These are phyloP conservation scores for Cercospora sp. DNA, from an alignment of 2,329 filamentous ascomycete genomes.

Conservation along the genomic window DNA sequence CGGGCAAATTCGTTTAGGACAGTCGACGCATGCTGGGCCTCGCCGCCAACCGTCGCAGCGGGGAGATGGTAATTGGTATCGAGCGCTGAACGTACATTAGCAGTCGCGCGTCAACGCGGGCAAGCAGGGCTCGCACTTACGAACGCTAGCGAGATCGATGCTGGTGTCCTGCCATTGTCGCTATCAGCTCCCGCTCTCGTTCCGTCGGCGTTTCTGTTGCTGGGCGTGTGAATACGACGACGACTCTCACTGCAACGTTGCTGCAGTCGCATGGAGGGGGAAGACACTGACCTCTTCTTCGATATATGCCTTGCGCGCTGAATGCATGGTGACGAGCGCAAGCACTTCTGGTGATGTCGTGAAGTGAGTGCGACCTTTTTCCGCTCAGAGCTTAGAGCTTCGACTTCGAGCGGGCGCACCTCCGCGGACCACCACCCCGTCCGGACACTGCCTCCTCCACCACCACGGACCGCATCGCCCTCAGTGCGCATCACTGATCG, in stretches of 20 bases:
- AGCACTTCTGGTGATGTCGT: neutral
- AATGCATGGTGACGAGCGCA: slow-evolving; percentile 55
- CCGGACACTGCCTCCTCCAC: neutral
- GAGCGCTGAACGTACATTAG: slow-evolving; percentile 48
- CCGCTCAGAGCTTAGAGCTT: neutral
- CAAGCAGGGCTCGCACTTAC: slow-evolving; percentile 48
- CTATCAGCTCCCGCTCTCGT: slow-evolving; percentile 31
- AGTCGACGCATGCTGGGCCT: slow-evolving; percentile 79
- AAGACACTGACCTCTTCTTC: slow-evolving; percentile 71
- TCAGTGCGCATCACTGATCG: neutral
- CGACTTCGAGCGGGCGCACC: neutral
- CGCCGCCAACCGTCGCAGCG: slow-evolving; percentile 63
- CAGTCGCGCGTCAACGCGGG: neutral
- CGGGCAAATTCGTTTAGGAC: slow-evolving; percentile 86
- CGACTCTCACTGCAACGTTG: neutral
- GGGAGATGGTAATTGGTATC: slow-evolving; percentile 86
- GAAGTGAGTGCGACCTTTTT: neutral
- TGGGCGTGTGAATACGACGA: slow-evolving; percentile 37
- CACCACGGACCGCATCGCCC: neutral
- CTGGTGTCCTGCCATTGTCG: slow-evolving; percentile 52
- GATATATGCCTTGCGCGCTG: slow-evolving; percentile 87
- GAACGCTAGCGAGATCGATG: slow-evolving; percentile 63
- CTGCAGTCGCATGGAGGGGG: slow-evolving; percentile 1
- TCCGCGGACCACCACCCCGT: neutral
- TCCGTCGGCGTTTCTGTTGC: slow-evolving; percentile 7